Evolutionary conservation across 805 yeast genomes (phyloP).

Genomic region (Dipodascus geniculatus): DNA sequence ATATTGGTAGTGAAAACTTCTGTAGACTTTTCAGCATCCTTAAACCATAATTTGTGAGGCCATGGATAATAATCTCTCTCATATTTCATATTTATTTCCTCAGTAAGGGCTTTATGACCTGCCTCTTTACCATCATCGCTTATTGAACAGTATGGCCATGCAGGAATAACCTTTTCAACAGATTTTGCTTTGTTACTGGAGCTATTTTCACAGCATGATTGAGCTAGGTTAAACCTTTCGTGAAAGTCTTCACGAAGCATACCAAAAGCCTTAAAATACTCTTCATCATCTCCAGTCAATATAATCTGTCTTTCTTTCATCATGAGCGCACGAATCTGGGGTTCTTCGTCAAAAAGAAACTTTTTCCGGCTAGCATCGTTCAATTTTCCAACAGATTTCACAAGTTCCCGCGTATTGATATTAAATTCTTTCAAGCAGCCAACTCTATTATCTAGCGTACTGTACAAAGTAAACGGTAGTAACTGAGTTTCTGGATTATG

Average conservation of each 20-base stretch:
- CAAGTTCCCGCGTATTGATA: background rate
- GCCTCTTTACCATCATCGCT: background rate
- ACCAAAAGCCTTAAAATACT: background rate
- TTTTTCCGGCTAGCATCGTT: background rate
- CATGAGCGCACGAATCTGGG: background rate
- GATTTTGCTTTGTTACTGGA: too few relatives aligned
- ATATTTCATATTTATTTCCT: background rate
- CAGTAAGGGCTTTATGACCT: background rate
- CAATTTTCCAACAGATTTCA: background rate
- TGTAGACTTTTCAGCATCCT: background rate
- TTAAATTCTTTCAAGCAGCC: background rate
- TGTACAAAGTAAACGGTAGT: background rate
- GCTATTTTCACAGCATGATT: too few relatives aligned
- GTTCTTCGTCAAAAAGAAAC: background rate
- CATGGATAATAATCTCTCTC: background rate
- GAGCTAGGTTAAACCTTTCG: background rate
- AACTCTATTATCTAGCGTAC: background rate
- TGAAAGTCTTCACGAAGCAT: background rate
- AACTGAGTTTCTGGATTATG: background rate
- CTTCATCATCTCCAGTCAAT: background rate
- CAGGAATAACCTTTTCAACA: too few relatives aligned
- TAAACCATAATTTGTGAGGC: background rate
- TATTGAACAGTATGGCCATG: too few relatives aligned
- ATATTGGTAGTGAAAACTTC: background rate
- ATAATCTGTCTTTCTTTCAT: background rate